Evolutionary conservation across 768 basidiomycete genomes (phyloP), one percentile per base, ranked within the genome.

Genomic region (Suillus cothurnatus): DNA sequence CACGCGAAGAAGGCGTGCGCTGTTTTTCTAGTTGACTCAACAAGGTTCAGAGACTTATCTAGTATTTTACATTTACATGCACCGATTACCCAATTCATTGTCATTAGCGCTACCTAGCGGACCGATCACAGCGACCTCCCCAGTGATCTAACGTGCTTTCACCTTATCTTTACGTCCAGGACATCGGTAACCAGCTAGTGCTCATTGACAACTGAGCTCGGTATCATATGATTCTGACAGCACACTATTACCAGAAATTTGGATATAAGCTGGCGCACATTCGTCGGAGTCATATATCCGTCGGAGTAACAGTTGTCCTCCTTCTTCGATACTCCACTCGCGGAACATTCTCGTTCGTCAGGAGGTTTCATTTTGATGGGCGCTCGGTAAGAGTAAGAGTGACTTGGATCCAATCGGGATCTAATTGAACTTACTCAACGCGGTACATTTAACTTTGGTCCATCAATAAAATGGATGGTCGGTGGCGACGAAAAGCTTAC

Each of bases 1-100:
- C 66, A 73, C 28, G 67, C 68, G 45, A 66, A 61, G 56, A 64
- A 32, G 52, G 34, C 52, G 53, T 43, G 45, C 17, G 28, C 61
- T 61, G 32, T 39, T 34, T 45, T 62, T 53, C 28, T 31, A 34
- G n/a, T 23, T n/a, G n/a, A 56, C n/a, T n/a, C n/a, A 57, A 57
- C 14, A 57, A 57, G 34, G 58, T 58, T 58, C 26, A 21, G 4
- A 39, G 38, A 28, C 23, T 39, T 59, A 41, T 59, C 26, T 17
- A 26, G 14, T 38, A 36, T 26, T n/a, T n/a, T 57, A 38, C 21
- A 55, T 55, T 21, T 21, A 34, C 34, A 34, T 34, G 9, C 8
- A 34, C 34, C 21, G 34, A 23, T 58, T 58, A 58, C 38, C 38
- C 57, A 39, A 58, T 58, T 58, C 57, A 57, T 26, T 38, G 6